A percentile compares a stretch with the other conserved stretches of the same genome.
Conservation (phyloP, 441 rosid genomes). For the Melastoma candidum region DNA sequence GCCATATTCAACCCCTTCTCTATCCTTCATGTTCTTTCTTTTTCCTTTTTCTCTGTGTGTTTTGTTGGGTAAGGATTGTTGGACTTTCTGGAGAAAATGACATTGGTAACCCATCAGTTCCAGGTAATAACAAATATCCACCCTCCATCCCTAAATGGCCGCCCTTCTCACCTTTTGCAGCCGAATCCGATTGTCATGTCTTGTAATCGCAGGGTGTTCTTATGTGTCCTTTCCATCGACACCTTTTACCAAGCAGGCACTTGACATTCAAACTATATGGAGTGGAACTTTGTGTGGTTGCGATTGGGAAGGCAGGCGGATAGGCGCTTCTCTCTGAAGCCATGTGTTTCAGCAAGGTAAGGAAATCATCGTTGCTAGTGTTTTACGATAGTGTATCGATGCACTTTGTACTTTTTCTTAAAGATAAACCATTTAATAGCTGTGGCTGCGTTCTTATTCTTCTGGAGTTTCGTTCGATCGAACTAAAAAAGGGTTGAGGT, state of each 20-base stretch:
- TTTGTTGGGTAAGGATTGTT: slow-evolving; percentile 2
- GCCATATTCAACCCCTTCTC: slow-evolving; percentile 23
- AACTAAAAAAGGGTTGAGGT: slow-evolving; percentile 8
- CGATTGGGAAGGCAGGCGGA: slow-evolving; percentile 34
- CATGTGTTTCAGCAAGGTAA: slow-evolving; percentile 43
- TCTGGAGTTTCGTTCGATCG: no score
- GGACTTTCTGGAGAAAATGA: slow-evolving; percentile 48
- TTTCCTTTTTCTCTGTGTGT: no score
- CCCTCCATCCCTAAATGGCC: no score
- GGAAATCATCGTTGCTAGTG: not conserved
- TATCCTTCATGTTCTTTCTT: not conserved
- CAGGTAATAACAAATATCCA: slow-evolving; percentile 32
- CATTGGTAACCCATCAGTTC: slow-evolving; percentile 77
- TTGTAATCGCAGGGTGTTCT: slow-evolving; percentile 45
- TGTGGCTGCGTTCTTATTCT: no score
- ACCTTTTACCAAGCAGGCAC: slow-evolving; percentile 46
- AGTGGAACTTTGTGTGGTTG: slow-evolving; percentile 23
- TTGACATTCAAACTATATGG: slow-evolving; percentile 34
- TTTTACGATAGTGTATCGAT: no score
- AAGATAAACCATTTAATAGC: no score
- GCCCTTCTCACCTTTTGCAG: no score
- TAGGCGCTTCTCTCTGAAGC: slow-evolving; percentile 31
- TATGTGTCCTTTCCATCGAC: slow-evolving; percentile 38
- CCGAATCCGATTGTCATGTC: no score
- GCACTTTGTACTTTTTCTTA: no score